These are phyloP conservation scores for Protomyces lactucae-debilis DNA, from an alignment of 1,139 yeast species.

Conservation along the genomic window DNA sequence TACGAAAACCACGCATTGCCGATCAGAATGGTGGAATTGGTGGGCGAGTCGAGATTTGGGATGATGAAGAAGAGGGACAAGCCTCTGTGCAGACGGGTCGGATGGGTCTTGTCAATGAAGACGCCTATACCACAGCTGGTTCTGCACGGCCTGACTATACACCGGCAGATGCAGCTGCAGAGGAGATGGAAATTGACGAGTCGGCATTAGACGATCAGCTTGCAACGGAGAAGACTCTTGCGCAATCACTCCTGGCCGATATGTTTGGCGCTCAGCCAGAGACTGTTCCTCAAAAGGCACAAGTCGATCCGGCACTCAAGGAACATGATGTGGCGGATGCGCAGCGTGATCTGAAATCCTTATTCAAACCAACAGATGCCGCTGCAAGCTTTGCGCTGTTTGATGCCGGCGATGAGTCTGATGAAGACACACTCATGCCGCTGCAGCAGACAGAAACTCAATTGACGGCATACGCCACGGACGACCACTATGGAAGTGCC, in stretches of 20 bases:
- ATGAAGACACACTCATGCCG: conserved; percentile 29
- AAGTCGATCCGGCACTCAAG: conserved; percentile 43
- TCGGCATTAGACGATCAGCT: conserved; percentile 2
- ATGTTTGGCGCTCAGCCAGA: conserved; percentile 13
- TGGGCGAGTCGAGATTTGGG: conserved; percentile 20
- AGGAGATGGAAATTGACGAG: conserved; percentile 1
- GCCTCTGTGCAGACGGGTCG: not conserved
- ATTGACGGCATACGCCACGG: not conserved
- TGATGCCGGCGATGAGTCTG: conserved; percentile 55
- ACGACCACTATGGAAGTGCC: conserved; percentile 4
- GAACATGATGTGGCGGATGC: not conserved
- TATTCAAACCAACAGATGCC: conserved; percentile 33
- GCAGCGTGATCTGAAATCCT: conserved; percentile 1
- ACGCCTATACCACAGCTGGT: conserved; percentile 9
- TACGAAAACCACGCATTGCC: conserved; percentile 5
- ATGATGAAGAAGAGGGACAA: not conserved
- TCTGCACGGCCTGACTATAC: conserved; percentile 18
- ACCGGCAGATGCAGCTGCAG: not conserved
- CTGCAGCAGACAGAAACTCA: conserved; percentile 9
- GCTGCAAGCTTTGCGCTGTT: conserved; percentile 56
- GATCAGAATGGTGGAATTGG: not conserved
- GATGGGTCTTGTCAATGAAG: not conserved
- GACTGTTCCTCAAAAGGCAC: not conserved
- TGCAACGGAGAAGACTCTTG: conserved; percentile 1
- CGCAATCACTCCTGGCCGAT: conserved; percentile 11